These are phyloP conservation scores for Boechera stricta DNA, from an alignment of 345 rosid genomes.

Conservation along the genomic window DNA sequence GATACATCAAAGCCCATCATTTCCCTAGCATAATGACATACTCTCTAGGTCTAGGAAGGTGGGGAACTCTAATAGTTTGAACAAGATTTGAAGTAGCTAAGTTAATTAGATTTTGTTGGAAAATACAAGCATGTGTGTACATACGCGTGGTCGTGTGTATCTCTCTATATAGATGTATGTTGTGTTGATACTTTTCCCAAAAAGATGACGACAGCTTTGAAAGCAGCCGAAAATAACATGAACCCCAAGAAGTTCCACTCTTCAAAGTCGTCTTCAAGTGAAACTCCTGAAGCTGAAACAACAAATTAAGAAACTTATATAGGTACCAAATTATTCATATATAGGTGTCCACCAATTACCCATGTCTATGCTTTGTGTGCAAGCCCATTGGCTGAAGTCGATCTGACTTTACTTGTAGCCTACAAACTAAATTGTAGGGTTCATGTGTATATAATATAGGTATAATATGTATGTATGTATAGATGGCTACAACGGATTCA, in stretches of 20 bases:
- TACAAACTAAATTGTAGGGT: conserved; percentile 30
- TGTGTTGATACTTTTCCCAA: background rate
- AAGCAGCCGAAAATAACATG: conserved; percentile 35
- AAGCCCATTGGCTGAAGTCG: conserved; percentile 40
- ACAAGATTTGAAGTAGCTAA: conserved; percentile 20
- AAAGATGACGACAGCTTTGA: conserved; percentile 33
- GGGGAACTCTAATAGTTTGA: conserved; percentile 32
- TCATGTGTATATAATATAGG: conserved; percentile 7
- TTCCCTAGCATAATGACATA: conserved; percentile 15
- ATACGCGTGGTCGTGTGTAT: background rate
- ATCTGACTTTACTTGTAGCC: conserved; percentile 33
- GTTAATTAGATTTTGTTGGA: conserved; percentile 22
- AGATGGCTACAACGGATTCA: background rate
- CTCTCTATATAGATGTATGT: background rate
- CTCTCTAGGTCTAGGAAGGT: conserved; percentile 11
- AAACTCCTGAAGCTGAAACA: conserved; percentile 41
- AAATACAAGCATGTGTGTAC: background rate
- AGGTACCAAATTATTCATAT: conserved; percentile 27
- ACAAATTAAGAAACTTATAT: conserved; percentile 29
- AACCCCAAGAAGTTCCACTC: conserved; percentile 37
- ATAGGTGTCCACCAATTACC: conserved; percentile 40
- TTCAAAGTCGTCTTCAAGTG: conserved; percentile 43
- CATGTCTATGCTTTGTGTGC: conserved; percentile 24
- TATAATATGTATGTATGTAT: background rate
- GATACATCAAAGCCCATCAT: conserved; percentile 7